These are phyloP conservation scores for Przewalskia tangutica DNA, from an alignment of 257 asterid genomes.

Conservation along the genomic window DNA sequence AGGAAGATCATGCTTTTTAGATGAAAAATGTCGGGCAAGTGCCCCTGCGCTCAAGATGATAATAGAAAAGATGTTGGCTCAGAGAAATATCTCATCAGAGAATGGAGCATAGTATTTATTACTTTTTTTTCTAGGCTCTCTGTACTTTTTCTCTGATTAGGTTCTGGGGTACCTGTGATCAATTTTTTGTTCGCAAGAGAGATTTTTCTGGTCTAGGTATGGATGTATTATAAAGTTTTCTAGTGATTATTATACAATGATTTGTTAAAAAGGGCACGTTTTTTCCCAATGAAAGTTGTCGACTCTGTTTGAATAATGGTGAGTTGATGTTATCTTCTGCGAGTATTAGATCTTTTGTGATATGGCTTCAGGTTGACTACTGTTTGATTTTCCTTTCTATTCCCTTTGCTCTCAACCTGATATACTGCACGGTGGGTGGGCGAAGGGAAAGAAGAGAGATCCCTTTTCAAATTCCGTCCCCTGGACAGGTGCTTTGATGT, in stretches of 20 bases:
- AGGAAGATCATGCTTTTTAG: conserved; percentile 78
- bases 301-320: not conserved
- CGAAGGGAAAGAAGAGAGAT: not conserved
- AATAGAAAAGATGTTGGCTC: conserved; percentile 40
- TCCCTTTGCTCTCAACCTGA: not conserved
- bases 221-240: not conserved
- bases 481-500: not conserved
- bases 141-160: not conserved
- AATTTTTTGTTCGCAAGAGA: not conserved
- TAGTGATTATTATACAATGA: not conserved
- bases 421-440: not conserved
- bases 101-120: conserved; percentile 5
- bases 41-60: conserved; percentile 61
- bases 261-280: not conserved
- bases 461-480: too few relatives aligned
- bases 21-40: conserved; percentile 39
- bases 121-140: not conserved
- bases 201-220: not conserved
- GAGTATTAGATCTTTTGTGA: not conserved
- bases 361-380: not conserved
- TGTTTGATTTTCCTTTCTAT: not conserved
- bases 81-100: conserved; percentile 31
- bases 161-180: not conserved
- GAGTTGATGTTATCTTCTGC: not conserved
- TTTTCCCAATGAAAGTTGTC: not conserved